Base-by-base conservation (phyloP, 768 basidiomycete species). In the Vararia minispora region DNA sequence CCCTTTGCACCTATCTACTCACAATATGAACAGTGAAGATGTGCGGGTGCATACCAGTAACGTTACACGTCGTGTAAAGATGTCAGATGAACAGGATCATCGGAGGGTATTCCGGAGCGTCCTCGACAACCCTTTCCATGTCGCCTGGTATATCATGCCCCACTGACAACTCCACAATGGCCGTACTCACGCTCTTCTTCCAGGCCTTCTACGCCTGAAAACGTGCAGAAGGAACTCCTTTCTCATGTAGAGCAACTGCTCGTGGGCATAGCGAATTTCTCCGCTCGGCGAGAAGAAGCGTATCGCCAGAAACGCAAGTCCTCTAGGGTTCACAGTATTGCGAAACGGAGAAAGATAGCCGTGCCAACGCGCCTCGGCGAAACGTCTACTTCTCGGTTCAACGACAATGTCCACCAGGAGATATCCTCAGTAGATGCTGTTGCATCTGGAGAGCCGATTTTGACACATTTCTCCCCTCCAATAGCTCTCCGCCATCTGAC, bases 61-160 rank as follows among this genome's bases (percentile, higher is more conserved):
- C 43, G 56, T 58, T 10, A 82, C 84, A 1, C 82, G 80, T 49
- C 75, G 84, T 28, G 72, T 71, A 21, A 76, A 65, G 46, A 54
- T 59, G 16, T 62, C 62, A n/a, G 42, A 56, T 13, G 41, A 45
- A 6, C 6, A 51, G 12, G 81, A 85, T 17, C 71, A 66, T 32
- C 87, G 77, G 50, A 59, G 64, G 1, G 72, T 78, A 1, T 86
- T 74, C 61, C 86, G 75, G 46, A 68, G 72, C 41, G 77, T 79
- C 1, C 60, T 89, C 17, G 76, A 78, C 35, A 87, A 72, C 42
- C 86, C 86, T 2, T 79, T 81, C 48, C 67, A 69, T 9, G 62
- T 87, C 12, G 54, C 59, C 52, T 89, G 86, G 86, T 86, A 50
- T 43, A 49, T 39, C 8, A 27, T 22, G 41, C 31, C 35, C 44